Percentiles rank a stretch among this genome's conserved stretches.
phyloP scores from a whole-genome alignment of 306 rosid genomes.

The Pyrus communis region DNA sequence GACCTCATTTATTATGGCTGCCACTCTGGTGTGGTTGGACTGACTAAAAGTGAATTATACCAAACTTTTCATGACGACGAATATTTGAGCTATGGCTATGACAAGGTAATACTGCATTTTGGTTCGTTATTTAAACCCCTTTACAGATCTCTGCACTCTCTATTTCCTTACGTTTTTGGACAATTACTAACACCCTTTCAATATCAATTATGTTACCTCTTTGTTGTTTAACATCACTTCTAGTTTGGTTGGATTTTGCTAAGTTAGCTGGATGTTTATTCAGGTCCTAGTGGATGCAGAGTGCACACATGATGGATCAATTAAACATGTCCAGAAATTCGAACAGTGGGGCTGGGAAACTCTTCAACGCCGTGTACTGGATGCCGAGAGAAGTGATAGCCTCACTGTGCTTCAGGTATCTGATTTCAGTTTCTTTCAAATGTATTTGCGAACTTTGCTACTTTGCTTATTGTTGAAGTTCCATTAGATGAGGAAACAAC shows the following conservation, averaged over 20 bases:
- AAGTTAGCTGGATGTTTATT: constrained; percentile 15
- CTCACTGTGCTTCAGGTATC: constrained; percentile 68
- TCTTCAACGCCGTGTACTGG: constrained; percentile 66
- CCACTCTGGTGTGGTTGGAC: constrained; percentile 70
- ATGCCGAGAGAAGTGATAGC: constrained; percentile 75
- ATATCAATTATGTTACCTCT: neutral
- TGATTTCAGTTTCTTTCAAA: constrained; percentile 7
- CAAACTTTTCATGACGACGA: constrained; percentile 33
- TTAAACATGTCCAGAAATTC: constrained; percentile 83
- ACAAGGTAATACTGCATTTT: constrained; percentile 42
- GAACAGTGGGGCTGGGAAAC: constrained; percentile 94
- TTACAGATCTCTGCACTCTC: neutral
- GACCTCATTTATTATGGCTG: constrained; percentile 80
- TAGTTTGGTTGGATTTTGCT: constrained; percentile 3
- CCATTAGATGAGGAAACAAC: neutral
- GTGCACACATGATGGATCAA: constrained; percentile 97
- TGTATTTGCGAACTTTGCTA: neutral
- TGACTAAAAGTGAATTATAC: constrained; percentile 47
- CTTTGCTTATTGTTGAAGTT: neutral
- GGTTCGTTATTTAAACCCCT: neutral
- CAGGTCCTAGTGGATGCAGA: constrained; percentile 98
- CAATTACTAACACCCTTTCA: neutral
- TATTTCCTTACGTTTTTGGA: neutral
- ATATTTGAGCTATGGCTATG: constrained; percentile 53
- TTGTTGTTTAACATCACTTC: neutral